Conservation (phyloP, 352 stramenopile genomes). For the Phytophthora pluvialis region DNA sequence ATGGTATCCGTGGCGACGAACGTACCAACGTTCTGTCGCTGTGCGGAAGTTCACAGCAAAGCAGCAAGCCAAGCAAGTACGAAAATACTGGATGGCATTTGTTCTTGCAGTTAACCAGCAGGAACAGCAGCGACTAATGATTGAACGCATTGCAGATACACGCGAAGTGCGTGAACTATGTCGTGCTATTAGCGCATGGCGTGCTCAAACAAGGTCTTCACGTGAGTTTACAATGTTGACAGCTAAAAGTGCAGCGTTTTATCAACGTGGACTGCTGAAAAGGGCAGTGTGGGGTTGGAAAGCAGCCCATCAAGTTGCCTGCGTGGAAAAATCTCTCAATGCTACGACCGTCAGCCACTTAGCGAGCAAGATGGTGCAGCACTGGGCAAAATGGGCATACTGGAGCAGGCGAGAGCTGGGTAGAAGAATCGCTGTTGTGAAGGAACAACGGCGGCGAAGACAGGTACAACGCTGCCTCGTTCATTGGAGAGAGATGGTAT, state of each 20-base stretch:
- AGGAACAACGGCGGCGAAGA: conserved; percentile 8
- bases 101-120: conserved; percentile 17
- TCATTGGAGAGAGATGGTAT: conserved; percentile 17
- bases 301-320: conserved; percentile 5
- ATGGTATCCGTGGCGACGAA: conserved; percentile 24
- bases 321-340: conserved; percentile 4
- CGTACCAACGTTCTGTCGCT: conserved; percentile 2
- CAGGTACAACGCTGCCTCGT: conserved; percentile 11
- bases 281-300: conserved; percentile 20
- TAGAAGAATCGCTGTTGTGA: conserved; percentile 14
- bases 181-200: conserved; percentile 14
- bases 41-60: conserved; percentile 9
- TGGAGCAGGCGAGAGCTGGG: conserved; percentile 29
- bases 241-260: conserved; percentile 6
- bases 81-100: conserved; percentile 22
- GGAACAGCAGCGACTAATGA: conserved; percentile 8
- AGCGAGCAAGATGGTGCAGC: conserved; percentile 21
- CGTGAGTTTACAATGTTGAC: conserved; percentile 1
- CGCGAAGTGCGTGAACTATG: conserved; percentile 13
- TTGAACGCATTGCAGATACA: conserved; percentile 14
- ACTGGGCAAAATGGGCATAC: conserved; percentile 38
- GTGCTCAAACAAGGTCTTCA: background rate
- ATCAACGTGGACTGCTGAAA: conserved; percentile 4
- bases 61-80: conserved; percentile 1
- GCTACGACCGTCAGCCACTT: conserved; percentile 15